Base-by-base conservation (phyloP, 495 filamentous ascomycete genomes). In the Sabuloglossum arenarium region DNA sequence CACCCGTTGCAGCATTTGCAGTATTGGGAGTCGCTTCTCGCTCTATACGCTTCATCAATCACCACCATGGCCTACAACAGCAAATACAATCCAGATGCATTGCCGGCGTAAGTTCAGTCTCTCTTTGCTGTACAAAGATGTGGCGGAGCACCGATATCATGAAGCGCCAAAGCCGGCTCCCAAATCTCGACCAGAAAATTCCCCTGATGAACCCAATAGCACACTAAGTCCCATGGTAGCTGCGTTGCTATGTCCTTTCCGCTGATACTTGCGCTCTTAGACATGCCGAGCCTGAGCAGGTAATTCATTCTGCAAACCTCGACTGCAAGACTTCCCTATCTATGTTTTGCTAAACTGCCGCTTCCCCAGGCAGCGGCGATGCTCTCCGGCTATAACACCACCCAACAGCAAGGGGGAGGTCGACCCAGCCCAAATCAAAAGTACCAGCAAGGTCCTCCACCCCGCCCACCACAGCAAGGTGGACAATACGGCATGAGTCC, bases 231-330 rank as follows among this genome's bases (percentile, higher is more conserved):
- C 16, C 34, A 39, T 39, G 34, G 47, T 51, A 21, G 3, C n/a
- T 21, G 3, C 3, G 19, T 43, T 43, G 3, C n/a, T 43, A 0
- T 43, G n/a, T 51, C 23, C 24, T 30, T 51, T 34, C 47, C 19
- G 51, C 49, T 55, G 50, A 62, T 57, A 58, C 53, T 52, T 45
- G 58, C 53, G 47, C 56, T 46, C 29, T 61, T 66, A 94, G 88
- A 61, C 91, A 95, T 65, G 89, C 88, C 61, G 91, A 98, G 65
- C 91, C 91, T 43, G 91, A 98, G 63, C 84, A 84, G 75, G 88
- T 93, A 75, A 61, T 59, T 56, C 3, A 9, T 4, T 47, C 34
- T 31, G 9, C 25, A 42, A 8, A 23, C 5, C 23, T 16, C 5
- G 37, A 47, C 42, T 1, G 28, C 47, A 29, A 51, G 16, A 11